phyloP scores from a whole-genome alignment of 73 alveolate genomes.

The Tetrahymena malaccensis region DNA sequence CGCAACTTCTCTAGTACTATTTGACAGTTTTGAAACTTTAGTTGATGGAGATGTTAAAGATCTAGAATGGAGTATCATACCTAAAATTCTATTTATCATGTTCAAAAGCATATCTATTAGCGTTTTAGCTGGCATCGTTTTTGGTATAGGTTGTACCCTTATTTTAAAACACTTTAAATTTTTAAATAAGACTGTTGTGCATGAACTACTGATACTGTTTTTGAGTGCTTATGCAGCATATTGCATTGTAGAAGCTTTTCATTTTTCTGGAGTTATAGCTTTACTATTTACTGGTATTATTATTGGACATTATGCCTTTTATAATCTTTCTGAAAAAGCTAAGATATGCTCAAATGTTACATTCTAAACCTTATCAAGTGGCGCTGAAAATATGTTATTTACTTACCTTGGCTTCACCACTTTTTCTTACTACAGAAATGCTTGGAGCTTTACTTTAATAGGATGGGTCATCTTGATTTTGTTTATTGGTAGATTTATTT shows the following conservation, averaged over 20 bases:
- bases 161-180: constrained; percentile 57
- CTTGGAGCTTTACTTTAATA: background rate
- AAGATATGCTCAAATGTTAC: constrained; percentile 67
- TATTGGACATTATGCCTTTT: constrained; percentile 74
- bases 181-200: constrained; percentile 58
- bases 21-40: constrained; percentile 52
- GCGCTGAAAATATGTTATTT: constrained; percentile 77
- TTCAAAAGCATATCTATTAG: background rate
- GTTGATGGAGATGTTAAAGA: background rate
- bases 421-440: constrained; percentile 34
- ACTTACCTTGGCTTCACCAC: constrained; percentile 75
- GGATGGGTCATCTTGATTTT: background rate
- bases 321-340: constrained; percentile 71
- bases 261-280: constrained; percentile 66
- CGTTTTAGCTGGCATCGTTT: constrained; percentile 50
- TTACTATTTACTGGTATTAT: constrained; percentile 65
- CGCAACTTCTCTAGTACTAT: constrained; percentile 74
- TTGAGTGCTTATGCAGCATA: constrained; percentile 70
- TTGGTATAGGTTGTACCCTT: constrained; percentile 52
- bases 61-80: background rate
- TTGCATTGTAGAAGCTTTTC: constrained; percentile 53
- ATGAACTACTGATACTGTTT: constrained; percentile 57
- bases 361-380: constrained; percentile 59
- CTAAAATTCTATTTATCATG: background rate
- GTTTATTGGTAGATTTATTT: background rate